Evolutionary conservation across 345 rosid species (phyloP), one percentile per base, ranked within the genome.

Genomic region (Gossypium anomalum): DNA sequence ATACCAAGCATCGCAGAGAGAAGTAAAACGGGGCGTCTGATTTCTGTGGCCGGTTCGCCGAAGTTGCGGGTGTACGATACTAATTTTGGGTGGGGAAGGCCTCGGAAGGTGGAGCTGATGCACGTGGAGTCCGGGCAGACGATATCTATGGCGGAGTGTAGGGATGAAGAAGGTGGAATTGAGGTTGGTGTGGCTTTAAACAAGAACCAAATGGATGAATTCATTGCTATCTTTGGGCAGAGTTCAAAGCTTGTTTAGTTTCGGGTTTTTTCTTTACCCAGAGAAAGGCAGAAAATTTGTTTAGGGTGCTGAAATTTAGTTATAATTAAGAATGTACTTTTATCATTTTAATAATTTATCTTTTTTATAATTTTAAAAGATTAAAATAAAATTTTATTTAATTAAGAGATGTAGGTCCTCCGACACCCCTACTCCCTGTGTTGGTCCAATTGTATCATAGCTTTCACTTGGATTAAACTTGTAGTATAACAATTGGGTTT

Each of bases 11-110:
- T 44, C 1, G 7, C 0, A 53, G 75, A 72, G 15, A 43, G 27
- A 58, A 11, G 2, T 2, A 38, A 10, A 22, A 2, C 9, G 9
- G 75, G 75, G 13, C 52, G 51, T n/a, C 1, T 41, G 4, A 41
- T 76, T 4, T 11, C 53, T 41, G 67, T 82, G 1, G 29, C 75
- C 0, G 90, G 90, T 29, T 85, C 88, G n/a, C 90, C 90, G 0
- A 87, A 81, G 23, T 52, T 85, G 74, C 76, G 56, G 23, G 70
- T 87, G 4, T 84, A 84, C 8, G 73, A 62, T n/a, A 62, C 79
- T 13, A 82, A 84, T 70, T 85, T 85, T 12, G 91, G 91, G 67
- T 84, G 86, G 87, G 87, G 89, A 1, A 75, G 79, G 75, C 86
- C 91, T 0, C 45, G 9, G 71, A 85, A 84, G 75, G 80, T 79